Evolutionary conservation across 2,329 filamentous ascomycete genomes (phyloP).

Genomic region (Pseudocercospora fijiensis): DNA sequence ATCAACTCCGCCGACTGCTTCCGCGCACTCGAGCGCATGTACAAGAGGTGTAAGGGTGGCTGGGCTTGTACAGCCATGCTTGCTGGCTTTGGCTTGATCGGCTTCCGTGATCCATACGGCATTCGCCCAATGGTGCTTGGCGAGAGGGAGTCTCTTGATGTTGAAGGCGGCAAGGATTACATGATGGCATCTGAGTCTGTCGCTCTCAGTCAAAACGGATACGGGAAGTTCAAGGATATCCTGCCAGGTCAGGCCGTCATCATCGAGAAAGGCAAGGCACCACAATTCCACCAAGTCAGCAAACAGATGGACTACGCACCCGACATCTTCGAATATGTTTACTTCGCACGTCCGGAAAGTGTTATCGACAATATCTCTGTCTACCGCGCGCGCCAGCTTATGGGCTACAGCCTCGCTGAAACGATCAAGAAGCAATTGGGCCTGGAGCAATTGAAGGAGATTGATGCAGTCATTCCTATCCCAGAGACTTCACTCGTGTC

Average conservation of each 20-base stretch:
- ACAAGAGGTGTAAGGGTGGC: constrained; percentile 69
- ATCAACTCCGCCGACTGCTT: constrained; percentile 78
- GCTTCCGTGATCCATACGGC: constrained; percentile 75
- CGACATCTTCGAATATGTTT: constrained; percentile 85
- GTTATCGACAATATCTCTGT: constrained; percentile 87
- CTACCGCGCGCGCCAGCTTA: constrained; percentile 77
- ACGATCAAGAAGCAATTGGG: constrained; percentile 68
- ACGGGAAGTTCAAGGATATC: constrained; percentile 72
- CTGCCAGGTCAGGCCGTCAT: constrained; percentile 82
- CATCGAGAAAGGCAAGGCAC: constrained; percentile 71
- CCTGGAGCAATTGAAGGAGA: constrained; percentile 67
- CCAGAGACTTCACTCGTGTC: constrained; percentile 81
- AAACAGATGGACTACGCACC: constrained; percentile 69
- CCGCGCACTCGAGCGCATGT: constrained; percentile 68
- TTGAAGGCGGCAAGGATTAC: constrained; percentile 67
- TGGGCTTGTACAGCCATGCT: constrained; percentile 82
- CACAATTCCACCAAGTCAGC: constrained; percentile 74
- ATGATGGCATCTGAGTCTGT: constrained; percentile 90
- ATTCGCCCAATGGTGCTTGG: constrained; percentile 82
- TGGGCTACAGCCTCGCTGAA: constrained; percentile 78
- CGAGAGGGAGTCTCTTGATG: constrained; percentile 54
- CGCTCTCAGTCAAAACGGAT: constrained; percentile 77
- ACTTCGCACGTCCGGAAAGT: constrained; percentile 79
- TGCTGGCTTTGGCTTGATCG: constrained; percentile 75
- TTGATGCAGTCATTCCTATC: constrained; percentile 82